Base-by-base conservation (phyloP, 257 asterid species). In the Salvia hispanica region DNA sequence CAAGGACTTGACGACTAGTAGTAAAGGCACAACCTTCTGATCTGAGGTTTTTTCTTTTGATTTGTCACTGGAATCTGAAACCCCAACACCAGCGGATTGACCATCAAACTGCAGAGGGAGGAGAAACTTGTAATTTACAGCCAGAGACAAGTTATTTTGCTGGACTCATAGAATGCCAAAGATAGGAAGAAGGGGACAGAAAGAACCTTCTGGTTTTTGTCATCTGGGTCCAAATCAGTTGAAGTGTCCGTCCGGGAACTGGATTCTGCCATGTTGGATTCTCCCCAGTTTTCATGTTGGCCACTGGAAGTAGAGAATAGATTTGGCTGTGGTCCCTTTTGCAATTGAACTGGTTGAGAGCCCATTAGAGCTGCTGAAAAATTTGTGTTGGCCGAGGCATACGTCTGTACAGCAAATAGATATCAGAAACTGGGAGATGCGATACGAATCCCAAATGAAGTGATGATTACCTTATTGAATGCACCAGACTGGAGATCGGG, bases 271-370 rank as follows among this genome's bases (percentile, higher is more conserved):
- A 84, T 80, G 86, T 86, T 93, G n/a, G 95, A 86, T 71, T 90
- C 97, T 13, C 86, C 96, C 97, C 97, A 93, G 66, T 82, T 88
- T 76, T 90, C 96, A 72, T 74, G 83, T 69, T 80, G 88, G 61
- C 77, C 78, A 62, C 82, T 83, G 5, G 84, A 62, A 14, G 70
- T 53, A 31, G 89, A 74, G 73, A 67, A 82, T 21, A 67, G 70
- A 73, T 74, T 82, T 5, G 57, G 69, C 60, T 64, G 87, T 12
- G 74, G 62, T 14, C 77, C 84, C 68, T 77, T 82, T 48, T 77
- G 88, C 77, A 80, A 66, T 60, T 77, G 85, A 47, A 70, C 28
- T 36, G 81, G 57, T 70, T 83, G 93, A 74, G 90, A 72, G 65
- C 81, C 82, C 34, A 75, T 67, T 44, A 72, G 62, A 57, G 76